Percentiles rank a stretch among this genome's conserved stretches.
Evolutionary conservation across 768 basidiomycete genomes (phyloP).

Genomic region (Suillus subluteus): DNA sequence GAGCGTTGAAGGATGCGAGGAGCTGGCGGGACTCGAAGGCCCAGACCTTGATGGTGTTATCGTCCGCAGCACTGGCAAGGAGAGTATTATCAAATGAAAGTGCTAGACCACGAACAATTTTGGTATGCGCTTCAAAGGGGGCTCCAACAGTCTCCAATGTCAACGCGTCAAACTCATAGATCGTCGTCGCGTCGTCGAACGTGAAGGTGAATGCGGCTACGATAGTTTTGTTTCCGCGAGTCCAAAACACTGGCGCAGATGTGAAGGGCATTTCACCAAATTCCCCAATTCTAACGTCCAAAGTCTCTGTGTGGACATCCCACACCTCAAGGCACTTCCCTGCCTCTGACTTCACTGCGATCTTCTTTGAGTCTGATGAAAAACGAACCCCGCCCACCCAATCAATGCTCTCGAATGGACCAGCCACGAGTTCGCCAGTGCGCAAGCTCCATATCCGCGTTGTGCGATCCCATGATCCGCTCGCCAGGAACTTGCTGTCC

Average conservation of each 20-base stretch:
- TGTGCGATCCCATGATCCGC: conserved; percentile 1
- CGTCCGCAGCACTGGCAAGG: background rate
- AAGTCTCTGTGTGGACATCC: background rate
- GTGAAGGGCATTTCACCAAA: background rate
- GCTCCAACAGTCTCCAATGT: conserved; percentile 1
- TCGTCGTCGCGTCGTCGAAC: background rate
- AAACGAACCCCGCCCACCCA: background rate
- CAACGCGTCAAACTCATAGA: background rate
- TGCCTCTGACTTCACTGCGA: background rate
- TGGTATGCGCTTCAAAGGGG: background rate
- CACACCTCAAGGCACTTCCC: conserved; percentile 6
- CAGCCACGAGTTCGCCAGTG: background rate
- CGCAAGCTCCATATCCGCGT: background rate
- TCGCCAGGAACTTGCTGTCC: background rate
- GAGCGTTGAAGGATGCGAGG: background rate
- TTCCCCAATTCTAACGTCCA: background rate
- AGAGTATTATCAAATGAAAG: background rate
- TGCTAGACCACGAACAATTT: background rate
- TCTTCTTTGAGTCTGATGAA: background rate
- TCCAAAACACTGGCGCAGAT: background rate
- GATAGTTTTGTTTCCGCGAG: background rate
- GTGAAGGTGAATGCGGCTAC: background rate
- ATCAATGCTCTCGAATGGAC: background rate
- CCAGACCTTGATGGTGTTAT: background rate
- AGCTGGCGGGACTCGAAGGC: background rate